Evolutionary conservation across 148 eudicot genomes (phyloP), one percentile per base, ranked within the genome.

Genomic region (Cornus kousa): DNA sequence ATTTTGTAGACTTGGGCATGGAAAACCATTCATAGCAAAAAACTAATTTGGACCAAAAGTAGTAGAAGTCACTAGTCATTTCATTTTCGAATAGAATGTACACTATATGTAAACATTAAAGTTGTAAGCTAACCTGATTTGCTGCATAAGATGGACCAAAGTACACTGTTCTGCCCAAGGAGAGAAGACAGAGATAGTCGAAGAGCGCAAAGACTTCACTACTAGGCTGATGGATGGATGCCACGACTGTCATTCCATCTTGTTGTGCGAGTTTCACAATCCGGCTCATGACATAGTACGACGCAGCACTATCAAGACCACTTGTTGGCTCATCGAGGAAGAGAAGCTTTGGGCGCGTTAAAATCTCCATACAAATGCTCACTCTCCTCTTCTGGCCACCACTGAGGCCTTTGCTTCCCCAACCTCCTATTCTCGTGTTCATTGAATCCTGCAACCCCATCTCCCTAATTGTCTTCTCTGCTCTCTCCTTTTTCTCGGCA

Each of bases 381-480:
- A 86, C 83, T 79, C 91, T 85, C 76, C 89, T 80, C 37, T 74
- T 86, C 28, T 88, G 86, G 19, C 91, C 89, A 7, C 85, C 82
- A 35, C 91, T 88, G 1, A 88, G 80, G 37, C 91, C 89, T 70
- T 83, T 87, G 60, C 20, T 11, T 1, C 83, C 80, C 82, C 82
- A 86, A 0, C 86, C 87, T 64, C 89, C 89, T 1, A 88, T 85
- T 67, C 85, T 79, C 9, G 89, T 85, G 80, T 87, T 78, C 43
- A 76, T 55, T 0, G 88, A 87, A 19, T 87, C 91, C 72, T 90
- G 91, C 46, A 94, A 75, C 3, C 98, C 98, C 96, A 94, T 91
- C 68, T 94, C 98, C 7, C 32, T 79, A 64, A 94, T 90, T 0
- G 86, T 86, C 20, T 35, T 75, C 65, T 94, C 83, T 32, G 90